phyloP scores from a whole-genome alignment of 2,329 filamentous ascomycete genomes.

The Curvularia sp. region DNA sequence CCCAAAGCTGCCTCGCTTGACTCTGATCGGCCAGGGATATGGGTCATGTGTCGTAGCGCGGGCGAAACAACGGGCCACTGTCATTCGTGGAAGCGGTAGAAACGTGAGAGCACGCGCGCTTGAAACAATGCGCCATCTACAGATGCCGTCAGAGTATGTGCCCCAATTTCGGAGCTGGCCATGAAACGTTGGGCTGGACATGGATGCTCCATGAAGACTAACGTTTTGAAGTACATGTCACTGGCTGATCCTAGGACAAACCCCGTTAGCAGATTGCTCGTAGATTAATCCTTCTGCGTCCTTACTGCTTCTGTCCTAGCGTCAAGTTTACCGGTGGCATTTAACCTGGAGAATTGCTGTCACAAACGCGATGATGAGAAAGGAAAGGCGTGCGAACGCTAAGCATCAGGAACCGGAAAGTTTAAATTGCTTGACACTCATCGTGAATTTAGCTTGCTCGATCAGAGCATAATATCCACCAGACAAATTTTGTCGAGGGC shows the following conservation, averaged over 20 bases:
- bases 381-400: constrained; percentile 11
- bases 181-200: constrained; percentile 5
- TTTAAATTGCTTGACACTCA: constrained; percentile 12
- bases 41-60: constrained; percentile 18
- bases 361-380: constrained; percentile 18
- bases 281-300: constrained; percentile 25
- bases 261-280: constrained; percentile 14
- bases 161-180: constrained; percentile 7
- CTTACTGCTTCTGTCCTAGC: constrained; percentile 15
- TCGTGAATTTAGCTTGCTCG: neutral
- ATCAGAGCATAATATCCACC: neutral
- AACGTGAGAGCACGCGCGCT: constrained; percentile 5
- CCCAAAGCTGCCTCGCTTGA: constrained; percentile 5
- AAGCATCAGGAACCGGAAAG: constrained; percentile 11
- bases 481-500: neutral
- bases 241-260: constrained; percentile 7
- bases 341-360: constrained; percentile 17
- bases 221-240: neutral
- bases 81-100: constrained; percentile 24
- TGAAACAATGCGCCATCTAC: constrained; percentile 5
- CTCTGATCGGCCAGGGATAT: constrained; percentile 10
- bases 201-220: constrained; percentile 3
- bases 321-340: constrained; percentile 17
- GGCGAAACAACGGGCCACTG: constrained; percentile 25
- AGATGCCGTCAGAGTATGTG: neutral